A percentile compares a stretch with the other conserved stretches of the same genome.
Conservation (phyloP, 148 eudicot genomes). For the Rhododendron henanense region DNA sequence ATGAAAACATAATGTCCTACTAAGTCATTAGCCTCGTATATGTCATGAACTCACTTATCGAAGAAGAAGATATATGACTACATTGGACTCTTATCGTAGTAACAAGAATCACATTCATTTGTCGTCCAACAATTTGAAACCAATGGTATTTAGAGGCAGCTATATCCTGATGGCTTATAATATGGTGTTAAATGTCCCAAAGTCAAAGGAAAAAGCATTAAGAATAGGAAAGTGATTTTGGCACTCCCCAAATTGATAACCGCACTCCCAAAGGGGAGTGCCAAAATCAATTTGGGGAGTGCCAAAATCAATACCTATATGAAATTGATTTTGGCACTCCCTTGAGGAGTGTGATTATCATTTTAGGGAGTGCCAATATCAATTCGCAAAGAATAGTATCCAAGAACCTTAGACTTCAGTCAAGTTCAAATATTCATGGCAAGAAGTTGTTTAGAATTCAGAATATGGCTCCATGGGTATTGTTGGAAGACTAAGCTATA, state of each 20-base stretch:
- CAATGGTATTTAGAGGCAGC: neutral
- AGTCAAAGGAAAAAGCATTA: neutral
- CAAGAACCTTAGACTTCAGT: neutral
- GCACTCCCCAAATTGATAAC: no score
- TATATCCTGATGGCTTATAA: neutral
- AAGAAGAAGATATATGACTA: neutral
- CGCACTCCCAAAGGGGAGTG: no score
- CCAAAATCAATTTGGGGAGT: no score
- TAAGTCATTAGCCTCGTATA: neutral
- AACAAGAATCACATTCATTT: neutral
- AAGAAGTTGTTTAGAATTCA: neutral
- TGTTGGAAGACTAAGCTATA: neutral
- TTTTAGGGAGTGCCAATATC: no score
- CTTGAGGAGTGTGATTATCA: no score
- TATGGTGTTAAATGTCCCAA: neutral
- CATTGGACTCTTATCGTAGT: neutral
- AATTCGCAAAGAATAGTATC: neutral
- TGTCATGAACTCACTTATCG: neutral
- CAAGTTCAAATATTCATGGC: neutral
- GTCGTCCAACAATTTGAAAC: neutral
- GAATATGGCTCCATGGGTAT: neutral
- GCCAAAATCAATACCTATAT: no score
- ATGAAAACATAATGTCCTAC: neutral
- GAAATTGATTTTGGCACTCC: no score
- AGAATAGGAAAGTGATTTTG: neutral